These are phyloP conservation scores for Neonectria ditissima DNA, from an alignment of 2,329 filamentous ascomycete species.

Conservation along the genomic window DNA sequence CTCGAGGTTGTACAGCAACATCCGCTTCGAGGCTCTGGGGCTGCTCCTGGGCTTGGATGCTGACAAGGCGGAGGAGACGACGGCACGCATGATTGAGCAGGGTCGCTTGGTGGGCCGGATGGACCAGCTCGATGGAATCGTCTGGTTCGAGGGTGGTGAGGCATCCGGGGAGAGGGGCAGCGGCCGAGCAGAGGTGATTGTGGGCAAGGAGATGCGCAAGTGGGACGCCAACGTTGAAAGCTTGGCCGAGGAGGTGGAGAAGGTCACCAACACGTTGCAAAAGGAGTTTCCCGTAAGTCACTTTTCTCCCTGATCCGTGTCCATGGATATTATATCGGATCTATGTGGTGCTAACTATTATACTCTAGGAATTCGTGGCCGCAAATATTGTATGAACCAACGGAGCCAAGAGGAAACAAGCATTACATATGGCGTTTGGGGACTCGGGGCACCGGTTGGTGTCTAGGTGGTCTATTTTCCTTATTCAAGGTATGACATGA, in stretches of 20 bases:
- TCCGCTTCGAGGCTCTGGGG: conserved; percentile 80
- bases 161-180: conserved; percentile 76
- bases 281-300: conserved; percentile 76
- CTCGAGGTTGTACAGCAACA: conserved; percentile 83
- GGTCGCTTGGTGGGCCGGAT: conserved; percentile 88
- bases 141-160: conserved; percentile 85
- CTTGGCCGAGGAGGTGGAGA: conserved; percentile 89
- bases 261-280: conserved; percentile 83
- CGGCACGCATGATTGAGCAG: conserved; percentile 96
- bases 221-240: conserved; percentile 93
- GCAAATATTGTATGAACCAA: conserved; percentile 56
- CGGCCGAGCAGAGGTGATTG: conserved; percentile 70
- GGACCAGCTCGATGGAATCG: conserved; percentile 90
- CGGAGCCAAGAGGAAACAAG: conserved; percentile 32
- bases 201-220: conserved; percentile 78
- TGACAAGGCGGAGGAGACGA: conserved; percentile 89
- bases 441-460: conserved; percentile 30
- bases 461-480: conserved; percentile 28
- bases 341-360: conserved; percentile 23
- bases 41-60: conserved; percentile 81
- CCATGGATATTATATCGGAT: not conserved
- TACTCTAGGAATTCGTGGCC: conserved; percentile 65
- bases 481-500: conserved; percentile 34
- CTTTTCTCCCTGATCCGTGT: not conserved
- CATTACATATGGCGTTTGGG: conserved; percentile 39